phyloP scores from a whole-genome alignment of 1,284 basidiomycete genomes.

The Apiotrichum mycotoxinovorans region DNA sequence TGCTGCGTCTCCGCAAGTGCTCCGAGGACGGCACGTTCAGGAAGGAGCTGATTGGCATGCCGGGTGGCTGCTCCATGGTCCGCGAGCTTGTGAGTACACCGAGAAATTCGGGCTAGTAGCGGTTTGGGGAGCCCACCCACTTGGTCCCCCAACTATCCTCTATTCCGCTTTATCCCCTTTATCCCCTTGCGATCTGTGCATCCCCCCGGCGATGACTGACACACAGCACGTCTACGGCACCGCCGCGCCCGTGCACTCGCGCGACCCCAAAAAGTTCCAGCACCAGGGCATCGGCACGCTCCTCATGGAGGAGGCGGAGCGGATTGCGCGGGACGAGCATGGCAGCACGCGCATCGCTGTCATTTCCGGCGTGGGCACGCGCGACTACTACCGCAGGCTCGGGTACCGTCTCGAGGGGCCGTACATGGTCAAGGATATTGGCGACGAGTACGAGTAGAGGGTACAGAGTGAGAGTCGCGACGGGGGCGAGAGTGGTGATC shows the following conservation, averaged over 20 bases:
- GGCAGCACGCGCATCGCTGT: slow-evolving; percentile 81
- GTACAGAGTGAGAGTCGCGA: background rate
- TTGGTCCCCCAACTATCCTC: background rate
- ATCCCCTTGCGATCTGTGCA: background rate
- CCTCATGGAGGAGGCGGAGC: slow-evolving; percentile 98
- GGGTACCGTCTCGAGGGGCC: slow-evolving; percentile 94
- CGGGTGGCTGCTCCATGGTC: slow-evolving; percentile 85
- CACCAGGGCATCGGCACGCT: slow-evolving; percentile 97
- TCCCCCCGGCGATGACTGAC: no score
- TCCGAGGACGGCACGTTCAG: slow-evolving; percentile 94
- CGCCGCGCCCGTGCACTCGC: slow-evolving; percentile 91
- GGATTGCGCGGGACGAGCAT: slow-evolving; percentile 97
- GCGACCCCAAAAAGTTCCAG: slow-evolving; percentile 97
- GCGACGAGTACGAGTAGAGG: background rate
- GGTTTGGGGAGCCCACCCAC: background rate
- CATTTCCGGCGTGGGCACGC: slow-evolving; percentile 90
- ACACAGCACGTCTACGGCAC: slow-evolving; percentile 90
- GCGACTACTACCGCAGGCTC: slow-evolving; percentile 88
- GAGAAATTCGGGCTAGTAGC: background rate
- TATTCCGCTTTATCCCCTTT: background rate
- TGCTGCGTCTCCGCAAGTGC: slow-evolving; percentile 89
- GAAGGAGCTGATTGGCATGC: slow-evolving; percentile 77
- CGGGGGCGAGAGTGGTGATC: background rate
- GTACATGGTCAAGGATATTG: slow-evolving; percentile 84
- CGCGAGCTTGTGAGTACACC: slow-evolving; percentile 63